These are phyloP conservation scores for Keithomyces neogunnii DNA, from an alignment of 2,329 filamentous ascomycete genomes.

Conservation along the genomic window DNA sequence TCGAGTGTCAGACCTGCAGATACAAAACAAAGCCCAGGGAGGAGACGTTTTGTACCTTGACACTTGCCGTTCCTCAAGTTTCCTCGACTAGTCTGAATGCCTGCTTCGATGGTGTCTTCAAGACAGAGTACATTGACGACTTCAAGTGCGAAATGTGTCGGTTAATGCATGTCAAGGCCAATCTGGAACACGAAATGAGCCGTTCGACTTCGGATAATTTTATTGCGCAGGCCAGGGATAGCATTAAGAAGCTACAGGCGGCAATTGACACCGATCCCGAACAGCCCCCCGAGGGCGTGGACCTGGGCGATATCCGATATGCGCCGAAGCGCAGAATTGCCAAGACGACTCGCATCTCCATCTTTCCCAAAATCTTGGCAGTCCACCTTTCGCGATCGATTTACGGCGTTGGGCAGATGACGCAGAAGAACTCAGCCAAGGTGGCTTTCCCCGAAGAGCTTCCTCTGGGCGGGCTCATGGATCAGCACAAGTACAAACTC, in stretches of 20 bases:
- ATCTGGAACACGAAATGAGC: conserved; percentile 51
- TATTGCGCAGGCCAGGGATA: conserved; percentile 41
- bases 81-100: conserved; percentile 71
- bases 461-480: conserved; percentile 69
- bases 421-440: conserved; percentile 90
- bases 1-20: conserved; percentile 82
- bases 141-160: conserved; percentile 93
- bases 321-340: conserved; percentile 80
- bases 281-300: conserved; percentile 59
- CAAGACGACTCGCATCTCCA: conserved; percentile 77
- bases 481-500: conserved; percentile 73
- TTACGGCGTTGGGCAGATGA: conserved; percentile 67
- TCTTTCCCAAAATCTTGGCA: conserved; percentile 82
- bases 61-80: conserved; percentile 80
- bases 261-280: conserved; percentile 80
- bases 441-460: conserved; percentile 86
- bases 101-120: conserved; percentile 91
- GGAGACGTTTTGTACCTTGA: conserved; percentile 86
- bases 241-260: conserved; percentile 56
- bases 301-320: conserved; percentile 62
- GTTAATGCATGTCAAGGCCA: conserved; percentile 66
- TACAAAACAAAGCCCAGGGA: conserved; percentile 80
- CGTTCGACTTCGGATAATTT: conserved; percentile 45
- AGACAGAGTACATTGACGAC: conserved; percentile 92
- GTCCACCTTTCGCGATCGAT: conserved; percentile 92